A percentile compares a stretch with the other conserved stretches of the same genome.
These are phyloP conservation scores for Suillus variegatus DNA, from an alignment of 768 basidiomycete genomes.

Conservation along the genomic window DNA sequence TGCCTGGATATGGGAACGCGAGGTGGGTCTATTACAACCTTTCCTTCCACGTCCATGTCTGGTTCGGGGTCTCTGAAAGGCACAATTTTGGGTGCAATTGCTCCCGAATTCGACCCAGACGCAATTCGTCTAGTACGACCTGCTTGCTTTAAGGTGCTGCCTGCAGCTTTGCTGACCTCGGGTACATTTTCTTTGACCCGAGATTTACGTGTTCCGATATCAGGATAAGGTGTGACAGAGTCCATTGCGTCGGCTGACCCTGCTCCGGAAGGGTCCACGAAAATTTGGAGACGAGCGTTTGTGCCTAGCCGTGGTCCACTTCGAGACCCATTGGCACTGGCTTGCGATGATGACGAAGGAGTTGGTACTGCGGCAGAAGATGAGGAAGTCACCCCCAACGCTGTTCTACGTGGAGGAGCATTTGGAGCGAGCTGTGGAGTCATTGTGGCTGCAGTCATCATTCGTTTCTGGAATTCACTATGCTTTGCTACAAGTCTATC, in stretches of 20 bases:
- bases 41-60: constrained; percentile 31
- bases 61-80: constrained; percentile 66
- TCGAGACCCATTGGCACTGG: constrained; percentile 31
- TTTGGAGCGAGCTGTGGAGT: constrained; percentile 40
- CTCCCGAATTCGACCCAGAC: constrained; percentile 34
- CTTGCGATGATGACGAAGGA: constrained; percentile 19
- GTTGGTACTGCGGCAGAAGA: constrained; percentile 36
- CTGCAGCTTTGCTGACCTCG: constrained; percentile 67
- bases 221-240: constrained; percentile 59
- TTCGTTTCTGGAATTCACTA: constrained; percentile 88
- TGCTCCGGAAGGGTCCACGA: constrained; percentile 67
- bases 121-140: constrained; percentile 56
- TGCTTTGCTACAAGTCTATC: constrained; percentile 79
- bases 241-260: constrained; percentile 45
- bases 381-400: constrained; percentile 44
- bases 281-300: constrained; percentile 66
- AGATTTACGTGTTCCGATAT: constrained; percentile 75
- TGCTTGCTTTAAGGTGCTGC: constrained; percentile 65
- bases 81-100: constrained; percentile 54
- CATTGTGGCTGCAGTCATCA: constrained; percentile 59
- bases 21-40: constrained; percentile 36
- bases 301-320: constrained; percentile 39
- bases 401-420: constrained; percentile 40
- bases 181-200: constrained; percentile 79
- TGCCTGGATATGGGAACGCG: constrained; percentile 32